These are phyloP conservation scores for Isoetes engelmannii DNA, from an alignment of 83 land plant species.

Conservation along the genomic window DNA sequence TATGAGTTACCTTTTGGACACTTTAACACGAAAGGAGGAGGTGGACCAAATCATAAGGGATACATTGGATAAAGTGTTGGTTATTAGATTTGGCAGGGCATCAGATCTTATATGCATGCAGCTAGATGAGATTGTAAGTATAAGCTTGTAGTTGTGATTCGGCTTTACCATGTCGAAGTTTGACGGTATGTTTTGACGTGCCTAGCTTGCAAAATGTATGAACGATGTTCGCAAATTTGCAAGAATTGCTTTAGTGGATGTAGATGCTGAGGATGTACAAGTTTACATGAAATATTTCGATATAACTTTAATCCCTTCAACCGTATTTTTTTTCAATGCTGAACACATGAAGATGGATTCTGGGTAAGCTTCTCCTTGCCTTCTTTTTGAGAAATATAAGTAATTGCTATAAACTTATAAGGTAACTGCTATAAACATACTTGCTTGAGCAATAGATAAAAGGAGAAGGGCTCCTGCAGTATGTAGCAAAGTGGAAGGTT, in stretches of 20 bases:
- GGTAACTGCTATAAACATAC: too few relatives aligned
- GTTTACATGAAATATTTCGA: slow-evolving; percentile 85
- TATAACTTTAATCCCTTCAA: slow-evolving; percentile 74
- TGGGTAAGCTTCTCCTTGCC: slow-evolving; percentile 56
- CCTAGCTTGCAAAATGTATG: slow-evolving; percentile 62
- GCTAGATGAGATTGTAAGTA: slow-evolving; percentile 72
- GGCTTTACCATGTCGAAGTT: neutral
- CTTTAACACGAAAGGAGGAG: slow-evolving; percentile 55
- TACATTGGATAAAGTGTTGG: slow-evolving; percentile 79
- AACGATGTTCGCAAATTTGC: slow-evolving; percentile 79
- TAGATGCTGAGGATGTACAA: slow-evolving; percentile 68
- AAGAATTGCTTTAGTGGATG: slow-evolving; percentile 61
- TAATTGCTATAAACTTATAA: too few relatives aligned
- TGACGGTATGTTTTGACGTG: too few relatives aligned
- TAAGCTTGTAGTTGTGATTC: neutral
- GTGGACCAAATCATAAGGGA: slow-evolving; percentile 68
- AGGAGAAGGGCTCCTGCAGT: too few relatives aligned
- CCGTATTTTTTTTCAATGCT: slow-evolving; percentile 95
- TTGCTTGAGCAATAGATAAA: too few relatives aligned
- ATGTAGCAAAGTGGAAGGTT: too few relatives aligned
- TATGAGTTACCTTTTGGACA: slow-evolving; percentile 55
- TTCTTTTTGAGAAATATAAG: too few relatives aligned
- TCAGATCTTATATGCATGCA: slow-evolving; percentile 72
- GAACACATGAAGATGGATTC: slow-evolving; percentile 99
- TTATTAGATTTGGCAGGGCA: slow-evolving; percentile 77